Evolutionary conservation across 768 basidiomycete genomes (phyloP), one percentile per base, ranked within the genome.

Genomic region (Amanita pallidorosea): DNA sequence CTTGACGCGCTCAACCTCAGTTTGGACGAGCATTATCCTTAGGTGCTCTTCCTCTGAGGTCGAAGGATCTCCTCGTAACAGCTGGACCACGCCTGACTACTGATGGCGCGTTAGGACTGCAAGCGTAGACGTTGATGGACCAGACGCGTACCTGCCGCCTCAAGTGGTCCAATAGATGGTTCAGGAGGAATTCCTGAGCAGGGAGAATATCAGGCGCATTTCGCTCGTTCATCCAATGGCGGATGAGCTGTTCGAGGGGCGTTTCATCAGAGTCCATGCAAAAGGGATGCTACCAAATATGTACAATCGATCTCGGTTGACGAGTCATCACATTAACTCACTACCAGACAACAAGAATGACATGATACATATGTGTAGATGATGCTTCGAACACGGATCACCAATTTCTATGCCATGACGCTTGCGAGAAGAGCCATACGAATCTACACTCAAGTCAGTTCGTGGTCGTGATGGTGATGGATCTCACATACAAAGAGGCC

Each of bases 1-100:
- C 66, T 92, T 94, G 58, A 91, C 88, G 37, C 94, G 80, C 62
- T 97, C 93, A 57, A 95, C 80, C 66, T 97, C 93, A 0, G 90
- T 94, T 67, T 94, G 90, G 0, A 89, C 93, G 48, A 97, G 83
- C 73, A 91, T 85, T 31, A 95, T 88, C 56, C 90, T 74, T 54
- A 93, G 87, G 59, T 97, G 92, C 55, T 97, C 93, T 54, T 95
- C 91, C 59, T 95, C 91, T 1, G 85, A 89, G 2, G 88, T 84
- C 34, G 80, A 77, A 0, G 89, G 86, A 63, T 95, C 90, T 22
- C 80, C 79, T 4, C 88, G 76, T 27, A 96, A 67, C 44, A 77
- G 69, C 61, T 79, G 89, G 33, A 88, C 89, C 51, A 79, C 80
- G 56, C 87, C 82, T 53, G 84, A 82, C 91, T 95, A 55, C 57